Conservation (phyloP, 192 early-diverging fungal genomes). For the Backusella circina region DNA sequence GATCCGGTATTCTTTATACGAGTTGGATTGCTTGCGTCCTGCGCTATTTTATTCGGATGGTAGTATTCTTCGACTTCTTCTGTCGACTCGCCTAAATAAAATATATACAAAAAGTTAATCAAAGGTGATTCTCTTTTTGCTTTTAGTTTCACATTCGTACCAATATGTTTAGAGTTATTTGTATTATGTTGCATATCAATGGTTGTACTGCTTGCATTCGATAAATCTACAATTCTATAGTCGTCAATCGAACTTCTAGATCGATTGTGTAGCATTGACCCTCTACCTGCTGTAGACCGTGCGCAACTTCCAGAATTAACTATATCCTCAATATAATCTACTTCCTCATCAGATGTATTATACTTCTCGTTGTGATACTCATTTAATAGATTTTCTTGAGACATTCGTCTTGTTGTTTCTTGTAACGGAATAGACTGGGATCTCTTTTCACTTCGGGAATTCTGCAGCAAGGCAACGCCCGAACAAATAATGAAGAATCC, state of each 20-base stretch:
- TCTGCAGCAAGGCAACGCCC: constrained; percentile 77
- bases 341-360: constrained; percentile 4
- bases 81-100: not conserved
- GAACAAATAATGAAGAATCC: constrained; percentile 91
- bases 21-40: not conserved
- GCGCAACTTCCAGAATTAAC: not conserved
- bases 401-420: not conserved
- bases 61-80: not conserved
- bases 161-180: not conserved
- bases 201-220: not conserved
- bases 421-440: not conserved
- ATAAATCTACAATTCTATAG: not conserved
- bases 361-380: constrained; percentile 14
- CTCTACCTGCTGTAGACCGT: not conserved
- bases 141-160: not conserved
- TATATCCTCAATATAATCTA: not conserved
- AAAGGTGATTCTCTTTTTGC: not conserved
- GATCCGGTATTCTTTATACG: not conserved
- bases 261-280: not conserved
- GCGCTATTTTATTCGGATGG: not conserved
- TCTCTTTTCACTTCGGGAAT: constrained; percentile 24
- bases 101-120: not conserved
- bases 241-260: not conserved
- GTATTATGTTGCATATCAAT: not conserved
- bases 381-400: constrained; percentile 11